Evolutionary conservation across 495 filamentous ascomycete genomes (phyloP).

Genomic region (Friedmanniomyces simplex): DNA sequence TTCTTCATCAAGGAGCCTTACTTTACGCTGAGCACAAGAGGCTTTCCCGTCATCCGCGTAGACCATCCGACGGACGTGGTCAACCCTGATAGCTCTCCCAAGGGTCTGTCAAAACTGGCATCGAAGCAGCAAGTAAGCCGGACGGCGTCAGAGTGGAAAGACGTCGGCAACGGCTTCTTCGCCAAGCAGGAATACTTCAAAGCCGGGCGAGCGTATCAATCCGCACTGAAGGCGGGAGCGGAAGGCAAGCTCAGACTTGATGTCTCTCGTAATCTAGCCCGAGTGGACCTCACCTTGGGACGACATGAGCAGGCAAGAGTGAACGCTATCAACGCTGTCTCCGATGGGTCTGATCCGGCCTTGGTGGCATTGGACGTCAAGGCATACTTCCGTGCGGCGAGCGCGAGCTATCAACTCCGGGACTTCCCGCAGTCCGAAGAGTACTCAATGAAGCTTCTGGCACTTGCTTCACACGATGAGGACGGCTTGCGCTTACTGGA

Average conservation of each 20-base stretch:
- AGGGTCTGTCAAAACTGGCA: neutral
- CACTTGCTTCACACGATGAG: neutral
- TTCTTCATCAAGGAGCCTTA: slow-evolving; percentile 23
- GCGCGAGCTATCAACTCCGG: slow-evolving; percentile 22
- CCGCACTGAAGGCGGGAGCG: slow-evolving; percentile 2
- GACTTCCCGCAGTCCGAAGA: slow-evolving; percentile 12
- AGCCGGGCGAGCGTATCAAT: slow-evolving; percentile 25
- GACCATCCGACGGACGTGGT: slow-evolving; percentile 23
- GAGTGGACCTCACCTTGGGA: slow-evolving; percentile 24
- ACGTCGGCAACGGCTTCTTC: slow-evolving; percentile 31
- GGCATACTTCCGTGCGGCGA: slow-evolving; percentile 22
- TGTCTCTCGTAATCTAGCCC: slow-evolving; percentile 20
- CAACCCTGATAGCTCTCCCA: neutral
- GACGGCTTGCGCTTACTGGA: neutral
- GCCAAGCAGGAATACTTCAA: slow-evolving; percentile 23
- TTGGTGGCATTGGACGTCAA: slow-evolving; percentile 24
- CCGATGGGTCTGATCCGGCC: slow-evolving; percentile 12
- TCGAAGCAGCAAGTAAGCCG: slow-evolving; percentile 9
- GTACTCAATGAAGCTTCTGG: slow-evolving; percentile 5
- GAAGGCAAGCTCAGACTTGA: slow-evolving; percentile 24
- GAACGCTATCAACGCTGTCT: slow-evolving; percentile 29
- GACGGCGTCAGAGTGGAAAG: slow-evolving; percentile 27
- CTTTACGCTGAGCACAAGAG: slow-evolving; percentile 14
- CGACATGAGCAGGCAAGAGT: slow-evolving; percentile 29
- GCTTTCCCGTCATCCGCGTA: slow-evolving; percentile 10